Percentiles rank a stretch among this genome's conserved stretches.
These are phyloP conservation scores for Globisporangium paroecandrum DNA, from an alignment of 352 stramenopile genomes.

Conservation along the genomic window DNA sequence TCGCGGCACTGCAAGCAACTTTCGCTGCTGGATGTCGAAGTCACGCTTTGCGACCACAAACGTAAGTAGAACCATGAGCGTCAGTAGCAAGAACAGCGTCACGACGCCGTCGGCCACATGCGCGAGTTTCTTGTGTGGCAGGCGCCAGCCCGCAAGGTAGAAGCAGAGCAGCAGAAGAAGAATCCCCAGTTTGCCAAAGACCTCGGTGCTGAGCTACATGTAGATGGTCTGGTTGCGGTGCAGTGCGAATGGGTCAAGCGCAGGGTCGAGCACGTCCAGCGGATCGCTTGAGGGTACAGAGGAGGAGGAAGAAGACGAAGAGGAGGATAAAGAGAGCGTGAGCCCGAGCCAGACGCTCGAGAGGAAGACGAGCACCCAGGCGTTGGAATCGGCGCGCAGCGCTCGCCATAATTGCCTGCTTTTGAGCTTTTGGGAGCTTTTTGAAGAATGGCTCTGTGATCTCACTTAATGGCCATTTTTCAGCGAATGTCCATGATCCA, in stretches of 20 bases:
- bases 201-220: not conserved
- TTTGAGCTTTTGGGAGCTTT: no score
- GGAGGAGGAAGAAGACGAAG: not conserved
- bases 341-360: slow-evolving; percentile 8
- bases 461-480: no score
- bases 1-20: not conserved
- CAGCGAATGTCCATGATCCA: no score
- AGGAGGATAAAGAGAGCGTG: not conserved
- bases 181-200: slow-evolving; percentile 1
- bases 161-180: not conserved
- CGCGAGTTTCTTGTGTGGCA: slow-evolving; percentile 2
- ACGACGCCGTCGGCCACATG: slow-evolving; percentile 3
- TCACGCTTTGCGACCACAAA: not conserved
- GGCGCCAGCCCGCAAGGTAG: slow-evolving; percentile 6
- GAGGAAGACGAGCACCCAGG: slow-evolving; percentile 9
- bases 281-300: not conserved
- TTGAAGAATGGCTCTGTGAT: no score
- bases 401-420: not conserved
- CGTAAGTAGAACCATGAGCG: not conserved
- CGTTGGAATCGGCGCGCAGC: slow-evolving; percentile 4
- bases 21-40: not conserved
- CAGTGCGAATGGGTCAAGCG: not conserved
- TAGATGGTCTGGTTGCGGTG: not conserved
- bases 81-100: not conserved
- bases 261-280: not conserved